These are phyloP conservation scores for Camelina hispida DNA, from an alignment of 345 rosid species.

Conservation along the genomic window DNA sequence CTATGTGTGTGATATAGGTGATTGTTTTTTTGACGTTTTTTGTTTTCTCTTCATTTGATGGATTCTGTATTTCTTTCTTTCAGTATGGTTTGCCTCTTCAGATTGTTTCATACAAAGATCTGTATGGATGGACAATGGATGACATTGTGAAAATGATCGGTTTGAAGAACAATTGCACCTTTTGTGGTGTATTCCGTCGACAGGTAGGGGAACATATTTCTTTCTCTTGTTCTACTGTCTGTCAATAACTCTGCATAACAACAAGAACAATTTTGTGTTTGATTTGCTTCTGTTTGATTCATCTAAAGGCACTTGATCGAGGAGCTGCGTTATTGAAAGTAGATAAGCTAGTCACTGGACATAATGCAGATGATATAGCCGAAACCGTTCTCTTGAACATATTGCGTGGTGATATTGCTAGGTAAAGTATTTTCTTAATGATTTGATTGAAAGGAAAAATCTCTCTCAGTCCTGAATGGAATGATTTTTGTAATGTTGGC, in stretches of 20 bases:
- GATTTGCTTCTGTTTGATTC: constrained; percentile 9
- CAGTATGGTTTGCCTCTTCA: constrained; percentile 90
- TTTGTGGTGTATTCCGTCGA: constrained; percentile 94
- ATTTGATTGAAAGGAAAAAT: not conserved
- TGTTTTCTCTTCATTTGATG: not conserved
- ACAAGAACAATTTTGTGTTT: not conserved
- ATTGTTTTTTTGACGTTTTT: not conserved
- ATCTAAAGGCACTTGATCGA: constrained; percentile 86
- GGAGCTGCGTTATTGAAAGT: constrained; percentile 88
- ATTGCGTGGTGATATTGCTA: constrained; percentile 89
- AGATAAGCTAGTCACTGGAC: constrained; percentile 91
- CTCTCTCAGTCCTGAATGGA: not conserved
- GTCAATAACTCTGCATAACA: not conserved
- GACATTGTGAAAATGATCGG: constrained; percentile 97
- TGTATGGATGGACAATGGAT: constrained; percentile 99
- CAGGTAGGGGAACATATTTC: constrained; percentile 55
- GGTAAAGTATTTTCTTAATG: constrained; percentile 51
- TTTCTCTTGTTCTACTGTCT: not conserved
- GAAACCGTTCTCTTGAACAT: constrained; percentile 92
- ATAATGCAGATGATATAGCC: constrained; percentile 97
- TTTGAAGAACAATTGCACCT: constrained; percentile 91
- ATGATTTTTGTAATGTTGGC: not conserved
- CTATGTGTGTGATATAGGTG: not conserved
- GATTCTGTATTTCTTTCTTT: not conserved
- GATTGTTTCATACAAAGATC: constrained; percentile 92